Percentiles rank a stretch among this genome's conserved stretches.
phyloP scores from a whole-genome alignment of 75 land plant genomes.

The Selaginella moellendorffii region DNA sequence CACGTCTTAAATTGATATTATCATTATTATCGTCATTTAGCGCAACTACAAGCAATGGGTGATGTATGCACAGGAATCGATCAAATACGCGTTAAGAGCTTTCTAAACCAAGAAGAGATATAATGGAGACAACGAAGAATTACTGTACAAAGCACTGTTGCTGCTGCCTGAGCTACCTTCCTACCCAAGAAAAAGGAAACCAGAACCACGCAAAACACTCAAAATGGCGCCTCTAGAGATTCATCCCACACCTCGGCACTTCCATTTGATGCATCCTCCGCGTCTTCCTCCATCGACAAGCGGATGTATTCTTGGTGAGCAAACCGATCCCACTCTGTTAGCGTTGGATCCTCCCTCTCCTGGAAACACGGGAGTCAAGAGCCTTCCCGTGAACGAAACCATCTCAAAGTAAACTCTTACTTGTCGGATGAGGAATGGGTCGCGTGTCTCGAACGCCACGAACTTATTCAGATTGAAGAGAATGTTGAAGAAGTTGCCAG shows the following conservation, averaged over 20 bases:
- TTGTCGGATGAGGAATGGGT: conserved; percentile 95
- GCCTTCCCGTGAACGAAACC: background rate
- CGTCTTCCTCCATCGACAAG: conserved; percentile 97
- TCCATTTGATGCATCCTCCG: conserved; percentile 90
- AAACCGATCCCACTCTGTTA: conserved; percentile 98
- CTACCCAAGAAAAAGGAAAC: no score
- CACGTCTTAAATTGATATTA: no score
- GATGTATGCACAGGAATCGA: no score
- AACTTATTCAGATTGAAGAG: conserved; percentile 92
- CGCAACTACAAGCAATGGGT: no score
- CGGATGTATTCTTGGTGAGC: conserved; percentile 92
- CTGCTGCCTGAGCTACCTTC: no score
- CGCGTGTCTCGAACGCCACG: conserved; percentile 94
- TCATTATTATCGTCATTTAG: no score
- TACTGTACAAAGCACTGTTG: no score
- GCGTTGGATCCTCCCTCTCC: conserved; percentile 87
- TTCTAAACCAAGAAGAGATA: no score
- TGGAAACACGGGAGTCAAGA: conserved; percentile 8
- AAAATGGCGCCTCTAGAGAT: conserved; percentile 87
- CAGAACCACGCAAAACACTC: no score
- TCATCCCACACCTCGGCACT: conserved; percentile 98
- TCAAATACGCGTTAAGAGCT: no score
- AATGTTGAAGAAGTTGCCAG: conserved; percentile 85
- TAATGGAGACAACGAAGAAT: no score
- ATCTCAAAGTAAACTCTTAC: conserved; percentile 29